phyloP scores from a whole-genome alignment of 2,329 filamentous ascomycete genomes.

The Orbilia ellipsospora region DNA sequence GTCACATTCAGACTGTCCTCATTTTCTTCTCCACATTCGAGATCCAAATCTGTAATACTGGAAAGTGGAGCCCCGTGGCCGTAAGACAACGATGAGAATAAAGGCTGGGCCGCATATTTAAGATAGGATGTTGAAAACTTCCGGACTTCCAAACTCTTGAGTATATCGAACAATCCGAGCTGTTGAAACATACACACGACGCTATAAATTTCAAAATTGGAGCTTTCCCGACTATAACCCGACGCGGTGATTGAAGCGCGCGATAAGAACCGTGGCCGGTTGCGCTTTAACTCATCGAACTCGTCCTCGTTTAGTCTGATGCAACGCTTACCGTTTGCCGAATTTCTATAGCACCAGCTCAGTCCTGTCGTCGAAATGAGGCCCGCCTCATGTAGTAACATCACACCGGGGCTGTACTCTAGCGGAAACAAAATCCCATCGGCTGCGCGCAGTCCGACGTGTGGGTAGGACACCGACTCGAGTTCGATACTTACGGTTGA shows the following conservation, averaged over 20 bases:
- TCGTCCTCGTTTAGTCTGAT: not conserved
- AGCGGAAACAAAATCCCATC: not conserved
- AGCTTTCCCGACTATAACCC: not conserved
- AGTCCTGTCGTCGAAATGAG: not conserved
- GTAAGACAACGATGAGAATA: not conserved
- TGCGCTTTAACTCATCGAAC: not conserved
- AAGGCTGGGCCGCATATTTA: not conserved
- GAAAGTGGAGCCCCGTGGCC: not conserved
- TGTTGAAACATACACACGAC: not conserved
- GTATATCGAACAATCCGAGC: not conserved
- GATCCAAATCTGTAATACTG: not conserved
- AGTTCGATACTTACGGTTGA: conserved; percentile 18
- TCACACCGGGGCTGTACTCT: not conserved
- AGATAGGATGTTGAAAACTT: not conserved
- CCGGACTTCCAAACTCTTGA: not conserved
- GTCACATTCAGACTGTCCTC: not conserved
- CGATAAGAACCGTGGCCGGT: not conserved
- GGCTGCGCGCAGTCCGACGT: not conserved
- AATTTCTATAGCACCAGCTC: not conserved
- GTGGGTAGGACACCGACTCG: not conserved
- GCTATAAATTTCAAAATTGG: not conserved
- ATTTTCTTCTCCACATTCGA: not conserved
- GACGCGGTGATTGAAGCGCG: not conserved
- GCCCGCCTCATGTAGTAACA: not conserved
- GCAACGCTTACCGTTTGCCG: not conserved